Base-by-base conservation (phyloP, 306 rosid species). In the Prosopis cineraria region DNA sequence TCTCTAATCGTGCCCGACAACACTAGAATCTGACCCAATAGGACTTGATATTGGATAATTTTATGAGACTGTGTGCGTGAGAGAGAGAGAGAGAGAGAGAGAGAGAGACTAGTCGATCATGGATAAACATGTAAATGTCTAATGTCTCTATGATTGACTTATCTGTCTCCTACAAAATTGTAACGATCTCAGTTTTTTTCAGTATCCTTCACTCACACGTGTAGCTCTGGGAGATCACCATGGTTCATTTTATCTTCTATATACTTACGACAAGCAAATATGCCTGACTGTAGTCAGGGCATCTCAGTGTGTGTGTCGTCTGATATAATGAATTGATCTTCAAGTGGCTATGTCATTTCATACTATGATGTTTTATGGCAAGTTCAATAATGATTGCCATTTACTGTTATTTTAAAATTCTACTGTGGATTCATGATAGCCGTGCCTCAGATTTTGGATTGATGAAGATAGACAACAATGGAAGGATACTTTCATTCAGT, bases 391-490 rank as follows among this genome's bases (percentile, higher is more conserved):
- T 73, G 31, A 9, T 72, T 69, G 25, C 34, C 34, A 50, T 73
- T 60, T 31, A 16, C 60, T 62, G 48, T 30, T 66, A 16, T 60
- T 73, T 50, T 65, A 44, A 78, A 75, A 80, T 81, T 77, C 65
- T 45, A 17, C 25, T 78, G 55, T 68, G 73, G 77, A 79, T 84
- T 44, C 20, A 70, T 82, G 72, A 79, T 74, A 95, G 98, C 43
- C 98, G 98, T 59, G 98, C 98, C 90, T 91, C 98, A 68, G 98
- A 95, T 83, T 95, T 95, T 73, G 98, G 98, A 71, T 88, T 95
- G n/a, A 92, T 92, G 98, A 95, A 92, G 91, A 95, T 92, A 85
- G 98, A 95, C 80, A 85, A 92, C 62, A 89, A 85, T 76, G 89
- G 89, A 60, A 85, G 89, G 80, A 59, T 85, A 70, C 84, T 85